These are phyloP conservation scores for Ulmus americana DNA, from an alignment of 331 rosid species.

Conservation along the genomic window DNA sequence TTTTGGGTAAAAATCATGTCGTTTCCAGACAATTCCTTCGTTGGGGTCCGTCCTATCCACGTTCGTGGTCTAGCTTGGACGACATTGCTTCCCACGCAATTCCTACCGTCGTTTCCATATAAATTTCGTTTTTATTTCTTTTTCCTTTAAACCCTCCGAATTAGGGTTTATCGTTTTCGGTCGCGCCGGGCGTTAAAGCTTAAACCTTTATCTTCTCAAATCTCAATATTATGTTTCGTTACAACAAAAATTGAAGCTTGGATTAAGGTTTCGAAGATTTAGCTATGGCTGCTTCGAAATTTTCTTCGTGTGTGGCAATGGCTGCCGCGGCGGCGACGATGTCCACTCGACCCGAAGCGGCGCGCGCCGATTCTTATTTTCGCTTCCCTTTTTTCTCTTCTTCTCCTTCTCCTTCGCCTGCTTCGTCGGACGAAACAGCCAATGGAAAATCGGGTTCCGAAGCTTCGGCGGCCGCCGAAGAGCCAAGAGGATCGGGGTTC, in stretches of 20 bases:
- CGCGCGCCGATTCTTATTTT: slow-evolving; percentile 56
- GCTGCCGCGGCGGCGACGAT: slow-evolving; percentile 59
- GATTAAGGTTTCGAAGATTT: slow-evolving; percentile 20
- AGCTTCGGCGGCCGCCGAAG: slow-evolving; percentile 32
- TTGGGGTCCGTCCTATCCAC: too few relatives aligned
- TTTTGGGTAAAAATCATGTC: too few relatives aligned
- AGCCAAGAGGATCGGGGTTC: slow-evolving; percentile 67
- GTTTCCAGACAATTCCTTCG: too few relatives aligned
- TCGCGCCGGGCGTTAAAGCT: slow-evolving; percentile 18
- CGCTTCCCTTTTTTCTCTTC: slow-evolving; percentile 56
- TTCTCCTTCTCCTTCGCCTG: slow-evolving; percentile 29
- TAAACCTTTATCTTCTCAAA: slow-evolving; percentile 1
- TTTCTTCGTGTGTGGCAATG: slow-evolving; percentile 56
- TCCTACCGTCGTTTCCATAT: not conserved
- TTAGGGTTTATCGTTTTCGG: slow-evolving; percentile 30
- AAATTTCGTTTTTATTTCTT: too few relatives aligned
- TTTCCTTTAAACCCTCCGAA: not conserved
- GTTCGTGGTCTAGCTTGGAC: too few relatives aligned
- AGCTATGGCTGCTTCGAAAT: slow-evolving; percentile 57
- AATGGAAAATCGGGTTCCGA: slow-evolving; percentile 43
- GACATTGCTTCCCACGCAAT: not conserved
- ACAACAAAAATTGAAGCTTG: not conserved
- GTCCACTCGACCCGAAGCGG: slow-evolving; percentile 44
- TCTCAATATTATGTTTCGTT: not conserved
- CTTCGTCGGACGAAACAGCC: slow-evolving; percentile 36